phyloP scores from a whole-genome alignment of 1,284 basidiomycete genomes.

The Mrakiaceae sp. region DNA sequence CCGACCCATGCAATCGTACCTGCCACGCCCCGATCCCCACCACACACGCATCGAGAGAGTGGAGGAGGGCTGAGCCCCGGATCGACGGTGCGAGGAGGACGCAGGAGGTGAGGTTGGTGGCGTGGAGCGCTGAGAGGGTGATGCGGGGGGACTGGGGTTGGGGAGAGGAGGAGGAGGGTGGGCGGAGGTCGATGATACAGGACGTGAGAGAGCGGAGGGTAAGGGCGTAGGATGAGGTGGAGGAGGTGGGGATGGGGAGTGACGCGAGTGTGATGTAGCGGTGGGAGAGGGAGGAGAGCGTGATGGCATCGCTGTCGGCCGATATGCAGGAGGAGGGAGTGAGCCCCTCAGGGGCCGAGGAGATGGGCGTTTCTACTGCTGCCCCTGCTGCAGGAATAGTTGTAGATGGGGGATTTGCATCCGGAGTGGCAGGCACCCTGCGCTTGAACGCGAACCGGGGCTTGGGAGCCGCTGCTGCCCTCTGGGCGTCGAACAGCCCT shows the following conservation, averaged over 20 bases:
- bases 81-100: neutral
- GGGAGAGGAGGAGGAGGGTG: neutral
- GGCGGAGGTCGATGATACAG: conserved; percentile 7
- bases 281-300: neutral
- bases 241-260: neutral
- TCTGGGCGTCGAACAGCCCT: neutral
- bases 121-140: conserved; percentile 2
- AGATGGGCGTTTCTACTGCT: neutral
- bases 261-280: neutral
- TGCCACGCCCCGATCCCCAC: conserved; percentile 7
- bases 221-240: neutral
- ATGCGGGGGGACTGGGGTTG: neutral
- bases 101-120: neutral
- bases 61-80: neutral
- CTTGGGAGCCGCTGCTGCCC: conserved; percentile 1
- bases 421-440: neutral
- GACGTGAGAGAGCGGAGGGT: neutral
- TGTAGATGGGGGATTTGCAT: neutral
- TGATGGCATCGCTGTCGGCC: neutral
- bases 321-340: neutral
- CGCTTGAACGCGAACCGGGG: conserved; percentile 12
- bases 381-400: neutral
- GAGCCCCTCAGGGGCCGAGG: neutral
- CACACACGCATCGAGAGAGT: neutral
- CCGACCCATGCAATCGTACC: conserved; percentile 1